These are phyloP conservation scores for Solanum medicagineum DNA, from an alignment of 257 asterid genomes.

Conservation along the genomic window DNA sequence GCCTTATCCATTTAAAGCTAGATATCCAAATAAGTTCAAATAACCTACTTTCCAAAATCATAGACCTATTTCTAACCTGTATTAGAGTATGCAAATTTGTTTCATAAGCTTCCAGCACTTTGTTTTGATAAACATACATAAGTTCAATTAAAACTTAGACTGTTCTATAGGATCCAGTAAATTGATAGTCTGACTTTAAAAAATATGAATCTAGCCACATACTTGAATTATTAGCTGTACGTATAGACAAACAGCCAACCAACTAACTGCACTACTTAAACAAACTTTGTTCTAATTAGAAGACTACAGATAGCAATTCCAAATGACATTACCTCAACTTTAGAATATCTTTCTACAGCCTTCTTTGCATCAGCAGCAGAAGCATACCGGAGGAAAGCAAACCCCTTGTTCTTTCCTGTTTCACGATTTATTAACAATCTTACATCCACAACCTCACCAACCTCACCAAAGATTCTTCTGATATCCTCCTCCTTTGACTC, in stretches of 20 bases:
- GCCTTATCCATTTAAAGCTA: neutral
- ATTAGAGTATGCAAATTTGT: neutral
- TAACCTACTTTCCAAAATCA: neutral
- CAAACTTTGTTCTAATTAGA: neutral
- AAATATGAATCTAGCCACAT: neutral
- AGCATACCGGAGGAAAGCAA: constrained; percentile 53
- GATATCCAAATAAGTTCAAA: neutral
- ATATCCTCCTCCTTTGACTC: constrained; percentile 43
- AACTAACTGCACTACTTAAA: neutral
- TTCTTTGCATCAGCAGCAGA: constrained; percentile 56
- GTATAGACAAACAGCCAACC: neutral
- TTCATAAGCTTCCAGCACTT: neutral
- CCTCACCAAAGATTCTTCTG: constrained; percentile 37
- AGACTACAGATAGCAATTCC: neutral
- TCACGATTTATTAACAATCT: constrained; percentile 33
- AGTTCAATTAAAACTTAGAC: neutral
- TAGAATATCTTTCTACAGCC: constrained; percentile 40
- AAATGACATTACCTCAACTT: constrained; percentile 41
- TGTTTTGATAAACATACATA: neutral
- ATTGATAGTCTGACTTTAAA: neutral
- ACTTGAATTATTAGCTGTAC: neutral
- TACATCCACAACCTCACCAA: constrained; percentile 36
- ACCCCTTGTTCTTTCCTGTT: constrained; percentile 55
- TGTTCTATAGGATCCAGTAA: neutral
- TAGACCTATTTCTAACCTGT: neutral